These are phyloP conservation scores for Lecanoromycetidae sp. DNA, from an alignment of 2,329 filamentous ascomycete species.

Conservation along the genomic window DNA sequence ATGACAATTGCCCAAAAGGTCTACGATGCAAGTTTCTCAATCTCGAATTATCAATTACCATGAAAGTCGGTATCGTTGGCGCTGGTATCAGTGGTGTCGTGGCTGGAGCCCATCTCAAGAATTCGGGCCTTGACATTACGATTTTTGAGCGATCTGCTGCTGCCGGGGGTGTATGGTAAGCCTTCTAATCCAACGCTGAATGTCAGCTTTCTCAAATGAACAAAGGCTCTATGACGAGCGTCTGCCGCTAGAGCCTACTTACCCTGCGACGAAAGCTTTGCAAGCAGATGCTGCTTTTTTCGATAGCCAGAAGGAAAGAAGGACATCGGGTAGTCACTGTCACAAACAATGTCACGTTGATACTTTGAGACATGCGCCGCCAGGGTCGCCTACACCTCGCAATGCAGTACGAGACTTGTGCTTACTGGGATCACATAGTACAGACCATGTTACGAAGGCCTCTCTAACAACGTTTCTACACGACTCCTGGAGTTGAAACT, in stretches of 20 bases:
- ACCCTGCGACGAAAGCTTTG: conserved; percentile 31
- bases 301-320: neutral
- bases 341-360: neutral
- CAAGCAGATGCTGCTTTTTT: neutral
- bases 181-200: neutral
- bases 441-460: conserved; percentile 41
- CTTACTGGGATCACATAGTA: conserved; percentile 17
- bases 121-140: conserved; percentile 36
- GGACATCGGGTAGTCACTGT: neutral
- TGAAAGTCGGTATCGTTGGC: conserved; percentile 36
- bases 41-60: no score
- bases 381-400: neutral
- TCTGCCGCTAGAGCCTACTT: conserved; percentile 36
- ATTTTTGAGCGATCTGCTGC: conserved; percentile 43
- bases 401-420: neutral
- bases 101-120: conserved; percentile 36
- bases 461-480: conserved; percentile 44
- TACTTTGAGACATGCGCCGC: neutral
- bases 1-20: no score
- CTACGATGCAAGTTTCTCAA: no score
- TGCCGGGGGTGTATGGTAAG: conserved; percentile 45
- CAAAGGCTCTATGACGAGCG: conserved; percentile 40
- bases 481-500: conserved; percentile 38
- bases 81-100: conserved; percentile 41
- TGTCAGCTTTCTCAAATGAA: neutral